Percentiles rank a stretch among this genome's conserved stretches.
phyloP scores from a whole-genome alignment of 345 rosid genomes.

The Geranium rotundifolium region DNA sequence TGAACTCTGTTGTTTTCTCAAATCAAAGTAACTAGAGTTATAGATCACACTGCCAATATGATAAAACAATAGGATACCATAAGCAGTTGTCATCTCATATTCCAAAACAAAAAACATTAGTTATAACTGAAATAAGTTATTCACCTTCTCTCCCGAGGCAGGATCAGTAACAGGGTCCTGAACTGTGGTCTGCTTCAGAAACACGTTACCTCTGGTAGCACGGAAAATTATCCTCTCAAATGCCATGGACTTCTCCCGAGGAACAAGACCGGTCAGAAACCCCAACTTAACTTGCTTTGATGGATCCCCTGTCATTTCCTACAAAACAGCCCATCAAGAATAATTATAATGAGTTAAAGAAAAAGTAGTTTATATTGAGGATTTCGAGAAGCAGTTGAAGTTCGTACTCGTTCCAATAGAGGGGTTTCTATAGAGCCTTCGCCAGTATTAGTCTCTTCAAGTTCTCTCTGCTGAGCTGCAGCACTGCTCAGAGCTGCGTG shows the following conservation, averaged over 20 bases:
- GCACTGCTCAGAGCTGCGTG: slow-evolving; percentile 63
- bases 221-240: slow-evolving; percentile 94
- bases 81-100: not conserved
- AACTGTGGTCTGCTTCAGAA: slow-evolving; percentile 48
- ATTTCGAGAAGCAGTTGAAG: slow-evolving; percentile 4
- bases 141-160: slow-evolving; percentile 84
- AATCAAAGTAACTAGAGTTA: too few relatives aligned
- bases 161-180: slow-evolving; percentile 84
- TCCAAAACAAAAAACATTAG: not conserved
- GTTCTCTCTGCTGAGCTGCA: slow-evolving; percentile 63
- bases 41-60: too few relatives aligned
- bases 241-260: slow-evolving; percentile 76
- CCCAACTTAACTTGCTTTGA: slow-evolving; percentile 92
- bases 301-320: slow-evolving; percentile 57
- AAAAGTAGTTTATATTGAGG: not conserved
- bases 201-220: slow-evolving; percentile 94
- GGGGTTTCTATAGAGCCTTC: slow-evolving; percentile 70
- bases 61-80: too few relatives aligned
- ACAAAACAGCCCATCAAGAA: slow-evolving; percentile 6
- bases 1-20: too few relatives aligned
- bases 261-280: slow-evolving; percentile 79
- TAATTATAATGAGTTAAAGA: not conserved
- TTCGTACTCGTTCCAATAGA: slow-evolving; percentile 55
- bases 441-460: slow-evolving; percentile 36
- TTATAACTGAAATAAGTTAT: not conserved